Evolutionary conservation across 2,329 filamentous ascomycete genomes (phyloP), one percentile per base, ranked within the genome.

Genomic region (Lasiodiplodia gonubiensis): DNA sequence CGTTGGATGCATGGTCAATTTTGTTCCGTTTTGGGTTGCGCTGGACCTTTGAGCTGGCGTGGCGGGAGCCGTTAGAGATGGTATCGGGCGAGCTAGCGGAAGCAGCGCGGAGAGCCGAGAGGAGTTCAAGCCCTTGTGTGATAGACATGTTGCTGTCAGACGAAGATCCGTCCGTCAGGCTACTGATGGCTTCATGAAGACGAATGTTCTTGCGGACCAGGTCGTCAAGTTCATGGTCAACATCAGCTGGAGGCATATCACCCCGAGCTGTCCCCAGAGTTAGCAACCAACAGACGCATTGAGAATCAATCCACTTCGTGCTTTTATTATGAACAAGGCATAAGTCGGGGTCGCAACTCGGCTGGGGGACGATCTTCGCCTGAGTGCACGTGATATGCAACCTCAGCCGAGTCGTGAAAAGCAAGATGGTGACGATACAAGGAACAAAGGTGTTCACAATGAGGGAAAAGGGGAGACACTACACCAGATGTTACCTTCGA

Each of bases 161-260:
- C 27, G 80, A 78, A 54, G 80, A 78, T 53, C 81, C 80, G 67
- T 81, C 78, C 53, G 83, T 75, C 37, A 81, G 76, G 59, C 80
- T 77, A 52, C 78, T 71, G 46, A 83, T 79, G 68, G 83, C 80
- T 68, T 85, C 82, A 71, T 74, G 77, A 21, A 84, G 73, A 65
- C 81, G 82, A 70, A 85, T 79, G 67, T 84, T 83, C 49, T 83
- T 82, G 42, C 83, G 80, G 52, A 83, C 79, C 18, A 80, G 75
- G 42, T 79, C 75, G 69, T 84, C 82, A 3, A 85, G 77, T 35
- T 80, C 79, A 55, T 80, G 77, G 70, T 84, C 82, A 25, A 83
- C 76, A n/a, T 74, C 72, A 14, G 76, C 73, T 21, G 78, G 79
- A 14, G 77, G 74, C 37, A 72, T 70, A 21, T 78, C 76, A 30